These are phyloP conservation scores for Fusarium hostae DNA, from an alignment of 2,329 filamentous ascomycete genomes.

Conservation along the genomic window DNA sequence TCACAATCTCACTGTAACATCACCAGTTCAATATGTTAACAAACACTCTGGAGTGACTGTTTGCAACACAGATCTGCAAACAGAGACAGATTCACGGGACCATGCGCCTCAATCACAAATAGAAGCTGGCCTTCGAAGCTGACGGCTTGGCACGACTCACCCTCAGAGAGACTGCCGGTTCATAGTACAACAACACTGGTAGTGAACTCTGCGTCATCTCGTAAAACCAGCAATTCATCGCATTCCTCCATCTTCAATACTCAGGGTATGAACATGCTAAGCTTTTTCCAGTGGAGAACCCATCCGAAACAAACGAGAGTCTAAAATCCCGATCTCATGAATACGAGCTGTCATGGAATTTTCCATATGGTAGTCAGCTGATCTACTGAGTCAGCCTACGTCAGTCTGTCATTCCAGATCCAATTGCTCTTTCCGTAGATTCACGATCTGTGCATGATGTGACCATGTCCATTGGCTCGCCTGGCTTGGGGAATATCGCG, in stretches of 20 bases:
- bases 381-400: conserved; percentile 10
- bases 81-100: background rate
- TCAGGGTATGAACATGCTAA: conserved; percentile 24
- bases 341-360: conserved; percentile 9
- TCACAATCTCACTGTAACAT: background rate
- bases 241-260: conserved; percentile 1
- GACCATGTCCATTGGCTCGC: background rate
- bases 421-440: background rate
- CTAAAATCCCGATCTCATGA: conserved; percentile 3
- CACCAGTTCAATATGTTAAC: background rate
- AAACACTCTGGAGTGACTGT: background rate
- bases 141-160: conserved; percentile 15
- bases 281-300: conserved; percentile 39
- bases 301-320: conserved; percentile 31
- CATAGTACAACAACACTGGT: background rate
- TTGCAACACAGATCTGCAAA: background rate
- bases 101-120: background rate
- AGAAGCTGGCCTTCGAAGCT: background rate
- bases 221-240: background rate
- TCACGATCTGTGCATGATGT: background rate
- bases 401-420: background rate
- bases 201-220: background rate
- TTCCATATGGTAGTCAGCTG: conserved; percentile 16
- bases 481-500: background rate
- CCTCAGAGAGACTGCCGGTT: background rate